Conservation (phyloP, 176 grass and related monocot species). For the Phoenix dactylifera region DNA sequence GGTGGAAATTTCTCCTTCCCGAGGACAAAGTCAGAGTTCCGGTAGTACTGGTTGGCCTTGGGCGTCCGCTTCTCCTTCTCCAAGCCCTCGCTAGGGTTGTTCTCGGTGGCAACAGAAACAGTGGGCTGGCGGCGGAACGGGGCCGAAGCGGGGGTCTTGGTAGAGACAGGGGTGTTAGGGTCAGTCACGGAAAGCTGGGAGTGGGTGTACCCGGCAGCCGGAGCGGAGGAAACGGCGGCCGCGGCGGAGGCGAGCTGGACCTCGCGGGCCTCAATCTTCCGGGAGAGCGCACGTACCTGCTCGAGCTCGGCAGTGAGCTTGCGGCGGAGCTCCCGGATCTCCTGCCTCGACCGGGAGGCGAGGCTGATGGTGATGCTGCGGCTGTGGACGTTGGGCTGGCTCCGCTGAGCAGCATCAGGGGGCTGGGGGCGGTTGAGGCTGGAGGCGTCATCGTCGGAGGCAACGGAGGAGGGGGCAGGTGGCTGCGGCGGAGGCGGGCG, state of each 20-base stretch:
- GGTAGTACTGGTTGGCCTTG: conserved; percentile 70
- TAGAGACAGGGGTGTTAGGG: conserved; percentile 11
- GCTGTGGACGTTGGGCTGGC: conserved; percentile 35
- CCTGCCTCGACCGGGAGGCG: conserved; percentile 35
- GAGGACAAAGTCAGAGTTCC: conserved; percentile 74
- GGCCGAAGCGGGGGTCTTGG: conserved; percentile 7
- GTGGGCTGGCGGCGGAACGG: conserved; percentile 29
- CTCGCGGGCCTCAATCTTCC: conserved; percentile 31
- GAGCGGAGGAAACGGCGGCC: conserved; percentile 8
- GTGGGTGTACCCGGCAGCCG: conserved; percentile 29
- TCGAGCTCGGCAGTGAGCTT: conserved; percentile 54
- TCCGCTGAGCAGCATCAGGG: background rate
- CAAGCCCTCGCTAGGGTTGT: conserved; percentile 35
- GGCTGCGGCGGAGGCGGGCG: conserved; percentile 2
- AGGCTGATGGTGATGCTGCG: conserved; percentile 28
- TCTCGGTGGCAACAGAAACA: conserved; percentile 29
- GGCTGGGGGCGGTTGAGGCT: conserved; percentile 26
- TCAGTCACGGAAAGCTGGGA: conserved; percentile 43
- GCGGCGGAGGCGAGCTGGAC: conserved; percentile 21
- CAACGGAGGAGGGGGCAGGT: background rate
- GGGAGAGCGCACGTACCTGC: conserved; percentile 62
- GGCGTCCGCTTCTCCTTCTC: conserved; percentile 88
- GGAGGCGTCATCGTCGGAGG: conserved; percentile 26
- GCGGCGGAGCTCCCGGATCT: conserved; percentile 46
- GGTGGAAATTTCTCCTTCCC: conserved; percentile 76